phyloP scores from a whole-genome alignment of 1,284 basidiomycete species.

The Ganoderma sp. region DNA sequence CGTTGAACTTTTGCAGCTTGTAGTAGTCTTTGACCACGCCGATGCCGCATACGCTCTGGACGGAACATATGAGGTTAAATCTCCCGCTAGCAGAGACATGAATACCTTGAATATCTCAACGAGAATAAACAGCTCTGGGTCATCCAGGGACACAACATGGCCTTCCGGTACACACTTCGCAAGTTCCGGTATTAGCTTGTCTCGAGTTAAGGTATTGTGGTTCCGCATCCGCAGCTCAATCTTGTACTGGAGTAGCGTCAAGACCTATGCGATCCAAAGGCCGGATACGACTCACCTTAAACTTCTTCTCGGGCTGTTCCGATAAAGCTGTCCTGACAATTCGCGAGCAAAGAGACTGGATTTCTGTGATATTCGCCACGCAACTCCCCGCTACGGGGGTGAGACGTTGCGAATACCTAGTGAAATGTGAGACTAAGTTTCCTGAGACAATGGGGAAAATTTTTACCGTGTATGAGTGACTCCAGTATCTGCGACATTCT shows the following conservation, averaged over 20 bases:
- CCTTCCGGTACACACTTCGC: slow-evolving; percentile 70
- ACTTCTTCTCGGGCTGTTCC: slow-evolving; percentile 48
- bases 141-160: slow-evolving; percentile 67
- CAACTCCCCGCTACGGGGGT: slow-evolving; percentile 72
- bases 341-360: slow-evolving; percentile 61
- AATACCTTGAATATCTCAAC: slow-evolving; percentile 82
- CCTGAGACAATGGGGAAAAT: background rate
- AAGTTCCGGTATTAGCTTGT: slow-evolving; percentile 65
- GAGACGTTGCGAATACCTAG: slow-evolving; percentile 72
- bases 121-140: slow-evolving; percentile 74
- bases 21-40: slow-evolving; percentile 77
- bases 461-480: slow-evolving; percentile 67
- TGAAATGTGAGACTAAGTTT: background rate
- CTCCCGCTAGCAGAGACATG: slow-evolving; percentile 15
- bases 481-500: slow-evolving; percentile 66
- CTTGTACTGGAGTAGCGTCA: slow-evolving; percentile 63
- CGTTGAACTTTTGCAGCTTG: slow-evolving; percentile 72
- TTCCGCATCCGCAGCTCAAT: slow-evolving; percentile 77
- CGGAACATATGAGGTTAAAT: slow-evolving; percentile 2
- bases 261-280: background rate
- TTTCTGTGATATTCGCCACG: slow-evolving; percentile 70
- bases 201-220: slow-evolving; percentile 67
- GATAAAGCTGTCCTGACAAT: slow-evolving; percentile 59
- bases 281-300: slow-evolving; percentile 43
- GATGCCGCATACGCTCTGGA: slow-evolving; percentile 73